phyloP scores from a whole-genome alignment of 441 rosid species.

The Erodium moschatum region DNA sequence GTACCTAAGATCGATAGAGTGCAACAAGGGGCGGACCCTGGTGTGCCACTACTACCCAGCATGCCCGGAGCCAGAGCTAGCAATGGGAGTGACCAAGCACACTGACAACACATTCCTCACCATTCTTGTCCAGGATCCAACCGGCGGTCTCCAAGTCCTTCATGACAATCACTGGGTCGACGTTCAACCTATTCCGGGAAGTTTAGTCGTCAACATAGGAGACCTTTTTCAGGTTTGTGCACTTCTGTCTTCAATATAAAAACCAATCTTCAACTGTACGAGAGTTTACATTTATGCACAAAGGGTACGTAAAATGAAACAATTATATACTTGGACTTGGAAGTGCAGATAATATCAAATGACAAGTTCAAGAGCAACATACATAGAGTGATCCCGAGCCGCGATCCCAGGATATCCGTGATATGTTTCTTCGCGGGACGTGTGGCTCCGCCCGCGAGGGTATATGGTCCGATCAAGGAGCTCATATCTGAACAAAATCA shows the following conservation, averaged over 20 bases:
- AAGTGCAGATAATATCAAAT: slow-evolving; percentile 21
- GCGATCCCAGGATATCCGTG: slow-evolving; percentile 22
- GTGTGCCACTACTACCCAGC: slow-evolving; percentile 27
- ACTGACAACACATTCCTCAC: slow-evolving; percentile 24
- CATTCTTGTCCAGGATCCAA: slow-evolving; percentile 18
- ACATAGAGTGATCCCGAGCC: slow-evolving; percentile 24
- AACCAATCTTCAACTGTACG: no score
- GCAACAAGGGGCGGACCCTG: slow-evolving; percentile 17
- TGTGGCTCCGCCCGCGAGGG: slow-evolving; percentile 6
- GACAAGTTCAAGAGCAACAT: slow-evolving; percentile 25
- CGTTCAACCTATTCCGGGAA: slow-evolving; percentile 18
- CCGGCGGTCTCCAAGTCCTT: slow-evolving; percentile 23
- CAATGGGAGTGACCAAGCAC: slow-evolving; percentile 20
- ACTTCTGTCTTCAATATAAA: no score
- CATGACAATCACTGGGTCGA: slow-evolving; percentile 23
- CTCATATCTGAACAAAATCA: slow-evolving; percentile 24
- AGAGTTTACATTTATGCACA: no score
- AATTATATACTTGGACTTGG: no score
- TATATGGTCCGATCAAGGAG: slow-evolving; percentile 25
- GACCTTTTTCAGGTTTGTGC: slow-evolving; percentile 9
- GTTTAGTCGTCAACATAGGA: slow-evolving; percentile 20
- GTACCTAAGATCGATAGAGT: slow-evolving; percentile 17
- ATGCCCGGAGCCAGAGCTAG: slow-evolving; percentile 28
- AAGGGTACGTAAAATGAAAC: no score
- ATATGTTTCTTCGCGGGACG: slow-evolving; percentile 20